Conservation (phyloP, 352 stramenopile species). For the Salisapilia sapeloensis region DNA sequence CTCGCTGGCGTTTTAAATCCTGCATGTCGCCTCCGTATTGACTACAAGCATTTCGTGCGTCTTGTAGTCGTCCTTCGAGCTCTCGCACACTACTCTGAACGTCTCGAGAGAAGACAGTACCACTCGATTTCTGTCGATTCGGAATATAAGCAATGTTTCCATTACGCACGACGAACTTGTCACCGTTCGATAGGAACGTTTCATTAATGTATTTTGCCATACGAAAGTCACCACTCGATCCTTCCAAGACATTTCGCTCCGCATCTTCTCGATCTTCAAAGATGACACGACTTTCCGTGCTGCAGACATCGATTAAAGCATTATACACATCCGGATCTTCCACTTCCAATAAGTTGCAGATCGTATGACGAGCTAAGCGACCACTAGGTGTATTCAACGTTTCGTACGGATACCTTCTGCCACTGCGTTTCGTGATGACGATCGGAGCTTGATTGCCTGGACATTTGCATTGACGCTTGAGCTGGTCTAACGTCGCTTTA, state of each 20-base stretch:
- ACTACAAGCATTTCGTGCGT: not conserved
- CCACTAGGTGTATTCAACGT: constrained; percentile 41
- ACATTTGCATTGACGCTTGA: constrained; percentile 53
- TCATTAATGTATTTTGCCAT: constrained; percentile 52
- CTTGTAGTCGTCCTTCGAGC: constrained; percentile 8
- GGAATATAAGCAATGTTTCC: constrained; percentile 72
- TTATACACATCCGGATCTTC: constrained; percentile 69
- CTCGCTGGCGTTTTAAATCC: not conserved
- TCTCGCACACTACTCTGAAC: constrained; percentile 45
- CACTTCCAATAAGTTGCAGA: constrained; percentile 65
- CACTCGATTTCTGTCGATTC: constrained; percentile 40
- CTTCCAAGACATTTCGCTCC: constrained; percentile 31
- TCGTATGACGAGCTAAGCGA: constrained; percentile 26
- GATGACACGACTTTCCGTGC: constrained; percentile 54
- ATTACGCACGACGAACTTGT: constrained; percentile 60
- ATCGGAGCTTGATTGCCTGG: constrained; percentile 57
- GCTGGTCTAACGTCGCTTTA: constrained; percentile 53
- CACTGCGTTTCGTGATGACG: constrained; percentile 48
- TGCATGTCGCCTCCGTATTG: not conserved
- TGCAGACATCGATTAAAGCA: constrained; percentile 58
- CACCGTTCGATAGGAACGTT: constrained; percentile 45
- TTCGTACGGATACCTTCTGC: constrained; percentile 26
- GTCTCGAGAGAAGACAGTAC: constrained; percentile 60
- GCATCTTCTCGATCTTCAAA: constrained; percentile 40
- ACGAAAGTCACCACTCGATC: constrained; percentile 31